phyloP scores from a whole-genome alignment of 495 filamentous ascomycete genomes.

The Podospora australis region DNA sequence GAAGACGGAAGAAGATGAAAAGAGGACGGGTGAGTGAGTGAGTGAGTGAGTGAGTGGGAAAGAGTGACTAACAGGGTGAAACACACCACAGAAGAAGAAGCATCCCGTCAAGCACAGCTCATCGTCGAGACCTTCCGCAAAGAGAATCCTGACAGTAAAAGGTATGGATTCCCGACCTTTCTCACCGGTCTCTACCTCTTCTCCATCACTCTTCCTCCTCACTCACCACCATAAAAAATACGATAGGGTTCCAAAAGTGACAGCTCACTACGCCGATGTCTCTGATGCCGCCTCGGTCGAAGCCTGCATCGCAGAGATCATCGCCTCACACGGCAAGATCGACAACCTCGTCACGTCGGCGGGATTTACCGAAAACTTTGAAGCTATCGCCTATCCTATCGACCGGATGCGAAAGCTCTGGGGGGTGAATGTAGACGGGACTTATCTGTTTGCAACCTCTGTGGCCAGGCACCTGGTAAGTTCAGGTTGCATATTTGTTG shows the following conservation, averaged over 20 bases:
- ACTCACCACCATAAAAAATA: neutral
- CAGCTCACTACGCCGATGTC: constrained; percentile 85
- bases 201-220: neutral
- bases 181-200: constrained; percentile 20
- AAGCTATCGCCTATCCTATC: constrained; percentile 78
- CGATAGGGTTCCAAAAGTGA: constrained; percentile 67
- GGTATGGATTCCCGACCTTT: too few species aligned
- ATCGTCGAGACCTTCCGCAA: constrained; percentile 65
- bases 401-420: constrained; percentile 88
- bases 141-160: constrained; percentile 74
- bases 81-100: constrained; percentile 63
- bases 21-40: too few species aligned
- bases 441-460: constrained; percentile 78
- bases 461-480: constrained; percentile 73
- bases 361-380: constrained; percentile 93
- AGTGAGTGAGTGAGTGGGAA: too few species aligned
- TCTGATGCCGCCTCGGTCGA: constrained; percentile 71
- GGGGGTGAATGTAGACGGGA: constrained; percentile 92
- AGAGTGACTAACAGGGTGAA: neutral
- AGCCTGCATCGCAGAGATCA: constrained; percentile 59
- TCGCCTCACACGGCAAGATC: constrained; percentile 65
- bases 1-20: too few species aligned
- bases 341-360: constrained; percentile 93
- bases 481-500: neutral
- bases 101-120: constrained; percentile 62